Conservation (phyloP, 2,329 filamentous ascomycete species). For the Thermoascus crustaceus region DNA sequence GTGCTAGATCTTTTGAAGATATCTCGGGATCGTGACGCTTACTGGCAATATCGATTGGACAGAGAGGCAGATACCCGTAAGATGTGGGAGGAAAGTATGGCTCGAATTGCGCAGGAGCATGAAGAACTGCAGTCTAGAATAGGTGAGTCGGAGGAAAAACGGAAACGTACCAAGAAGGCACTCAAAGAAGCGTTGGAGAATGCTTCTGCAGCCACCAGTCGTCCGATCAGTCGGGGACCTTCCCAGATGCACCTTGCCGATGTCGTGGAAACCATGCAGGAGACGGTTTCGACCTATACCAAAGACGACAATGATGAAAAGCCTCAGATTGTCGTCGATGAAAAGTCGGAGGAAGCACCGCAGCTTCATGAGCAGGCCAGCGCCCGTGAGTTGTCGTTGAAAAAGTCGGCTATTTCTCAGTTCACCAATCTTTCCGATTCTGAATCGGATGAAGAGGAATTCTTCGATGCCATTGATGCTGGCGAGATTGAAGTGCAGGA, state of each 20-base stretch:
- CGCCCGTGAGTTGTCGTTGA: slow-evolving; percentile 16
- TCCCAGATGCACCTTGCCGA: slow-evolving; percentile 27
- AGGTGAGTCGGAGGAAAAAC: slow-evolving; percentile 82
- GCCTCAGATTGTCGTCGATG: slow-evolving; percentile 8
- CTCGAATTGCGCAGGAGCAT: slow-evolving; percentile 87
- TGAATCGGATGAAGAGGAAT: slow-evolving; percentile 81
- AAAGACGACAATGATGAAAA: slow-evolving; percentile 8
- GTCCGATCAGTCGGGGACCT: slow-evolving; percentile 23
- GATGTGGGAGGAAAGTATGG: slow-evolving; percentile 99
- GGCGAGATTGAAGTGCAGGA: slow-evolving; percentile 70
- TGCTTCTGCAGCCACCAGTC: slow-evolving; percentile 34
- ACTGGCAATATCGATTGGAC: slow-evolving; percentile 93
- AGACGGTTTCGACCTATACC: slow-evolving; percentile 22
- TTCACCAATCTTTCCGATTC: slow-evolving; percentile 64
- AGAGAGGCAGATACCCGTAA: slow-evolving; percentile 83
- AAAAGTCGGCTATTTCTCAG: slow-evolving; percentile 59
- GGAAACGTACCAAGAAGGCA: slow-evolving; percentile 79
- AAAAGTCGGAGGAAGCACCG: slow-evolving; percentile 18
- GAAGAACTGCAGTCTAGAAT: slow-evolving; percentile 82
- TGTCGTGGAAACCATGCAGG: slow-evolving; percentile 27
- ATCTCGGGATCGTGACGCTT: slow-evolving; percentile 84
- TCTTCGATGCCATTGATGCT: slow-evolving; percentile 93
- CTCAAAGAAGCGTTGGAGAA: slow-evolving; percentile 74
- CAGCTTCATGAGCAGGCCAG: slow-evolving; percentile 22
- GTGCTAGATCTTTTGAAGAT: slow-evolving; percentile 85